Percentiles rank a stretch among this genome's conserved stretches.
Conservation (phyloP, 75 land plant species). For the Ceratopteris richardii region DNA sequence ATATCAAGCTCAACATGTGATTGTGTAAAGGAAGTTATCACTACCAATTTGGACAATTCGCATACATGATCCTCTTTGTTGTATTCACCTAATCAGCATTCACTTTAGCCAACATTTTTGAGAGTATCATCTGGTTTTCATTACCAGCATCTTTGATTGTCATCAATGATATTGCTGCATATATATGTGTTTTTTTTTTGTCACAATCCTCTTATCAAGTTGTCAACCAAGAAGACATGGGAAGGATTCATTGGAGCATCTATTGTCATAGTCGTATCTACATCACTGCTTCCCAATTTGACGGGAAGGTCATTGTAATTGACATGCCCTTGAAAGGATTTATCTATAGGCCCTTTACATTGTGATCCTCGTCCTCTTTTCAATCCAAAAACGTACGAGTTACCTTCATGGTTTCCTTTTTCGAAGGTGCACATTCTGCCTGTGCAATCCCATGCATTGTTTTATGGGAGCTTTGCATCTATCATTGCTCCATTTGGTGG, state of each 20-base stretch:
- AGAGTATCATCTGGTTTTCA: constrained; percentile 95
- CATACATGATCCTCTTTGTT: constrained; percentile 93
- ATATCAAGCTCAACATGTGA: too few species aligned
- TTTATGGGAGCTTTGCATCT: constrained; percentile 89
- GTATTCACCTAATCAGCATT: constrained; percentile 94
- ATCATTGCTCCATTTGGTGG: constrained; percentile 99
- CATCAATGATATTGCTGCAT: constrained; percentile 88
- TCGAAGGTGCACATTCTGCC: constrained; percentile 62
- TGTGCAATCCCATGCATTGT: constrained; percentile 89
- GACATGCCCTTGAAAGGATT: constrained; percentile 95
- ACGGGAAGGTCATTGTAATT: constrained; percentile 84
- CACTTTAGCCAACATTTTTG: constrained; percentile 90
- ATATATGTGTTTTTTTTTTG: constrained; percentile 84
- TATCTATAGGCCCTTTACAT: constrained; percentile 85
- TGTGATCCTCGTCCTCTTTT: constrained; percentile 94
- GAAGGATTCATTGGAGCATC: constrained; percentile 99
- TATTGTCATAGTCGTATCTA: constrained; percentile 66
- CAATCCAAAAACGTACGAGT: constrained; percentile 45
- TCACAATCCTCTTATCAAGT: constrained; percentile 78
- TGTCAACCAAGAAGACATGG: constrained; percentile 97
- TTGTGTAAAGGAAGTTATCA: constrained; percentile 85
- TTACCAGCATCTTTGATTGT: constrained; percentile 85
- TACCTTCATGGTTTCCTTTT: constrained; percentile 65
- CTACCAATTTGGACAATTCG: constrained; percentile 93
- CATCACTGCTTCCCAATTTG: constrained; percentile 83